Evolutionary conservation across 2,329 filamentous ascomycete species (phyloP), one percentile per base, ranked within the genome.

Genomic region (Acrodontium crateriforme): DNA sequence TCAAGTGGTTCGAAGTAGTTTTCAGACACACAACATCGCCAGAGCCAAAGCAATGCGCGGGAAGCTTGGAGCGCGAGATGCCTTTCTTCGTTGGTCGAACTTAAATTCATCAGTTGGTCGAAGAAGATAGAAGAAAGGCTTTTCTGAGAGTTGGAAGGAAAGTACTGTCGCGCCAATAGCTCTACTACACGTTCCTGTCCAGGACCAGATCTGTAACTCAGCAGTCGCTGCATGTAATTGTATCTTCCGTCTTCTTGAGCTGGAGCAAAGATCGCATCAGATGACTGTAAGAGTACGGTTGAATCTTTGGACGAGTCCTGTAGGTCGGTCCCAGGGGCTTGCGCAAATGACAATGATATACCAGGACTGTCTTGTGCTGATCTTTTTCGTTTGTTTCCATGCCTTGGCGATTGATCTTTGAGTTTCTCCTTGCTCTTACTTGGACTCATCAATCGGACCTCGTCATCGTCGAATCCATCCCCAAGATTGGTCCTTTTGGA

Each of bases 381-480:
- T 6, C 80, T 62, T 47, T 84, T 85, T 38, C 80, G 61, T 56
- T 87, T 87, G 5, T 62, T 63, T 30, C 60, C 59, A 34, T 60
- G 61, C 26, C 74, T 77, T 1, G 80, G 80, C 1, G 70, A 74
- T 8, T 52, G 50, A 23, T 63, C 56, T 44, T 65, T 70, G 5
- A 58, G 55, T 37, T 56, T 60, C 6, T 55, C 53, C 25, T 50
- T 53, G 28, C 61, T 69, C 25, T 36, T 40, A 35, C 42, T 50
- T 9, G 46, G 48, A 30, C 46, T 50, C 18, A 41, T 29, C 27
- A 41, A 24, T 7, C 34, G 39, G 8, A 75, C 60, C 42, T 76
- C 69, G 30, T 67, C 63, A 34, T 81, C 72, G 34, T 85, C 78
- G 42, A 89, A 89, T 0, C 81, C 81, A 52, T 89, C 81, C 2